Percentiles rank a stretch among this genome's conserved stretches.
Evolutionary conservation across 768 basidiomycete genomes (phyloP).

Genomic region (Obba rivulosa): DNA sequence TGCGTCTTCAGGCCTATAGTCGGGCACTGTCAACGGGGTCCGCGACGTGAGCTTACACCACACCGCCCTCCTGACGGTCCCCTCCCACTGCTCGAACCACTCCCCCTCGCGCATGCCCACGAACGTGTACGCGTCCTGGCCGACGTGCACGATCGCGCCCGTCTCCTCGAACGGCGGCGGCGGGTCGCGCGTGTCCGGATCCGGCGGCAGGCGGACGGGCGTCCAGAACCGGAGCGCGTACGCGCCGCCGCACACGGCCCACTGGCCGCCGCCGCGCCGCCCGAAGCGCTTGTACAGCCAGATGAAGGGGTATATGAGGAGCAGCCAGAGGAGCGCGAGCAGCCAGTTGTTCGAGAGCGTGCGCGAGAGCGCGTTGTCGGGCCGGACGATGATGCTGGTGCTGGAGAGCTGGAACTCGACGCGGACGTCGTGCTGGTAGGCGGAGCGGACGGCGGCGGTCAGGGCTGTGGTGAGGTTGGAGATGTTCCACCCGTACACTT

Average conservation of each 20-base stretch:
- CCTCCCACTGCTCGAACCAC: slow-evolving; percentile 79
- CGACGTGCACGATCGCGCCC: background rate
- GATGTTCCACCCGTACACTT: slow-evolving; percentile 58
- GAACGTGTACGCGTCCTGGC: slow-evolving; percentile 12
- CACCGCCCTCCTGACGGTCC: slow-evolving; percentile 58
- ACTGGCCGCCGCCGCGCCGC: slow-evolving; percentile 60
- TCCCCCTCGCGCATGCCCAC: slow-evolving; percentile 66
- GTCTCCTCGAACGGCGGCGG: slow-evolving; percentile 1
- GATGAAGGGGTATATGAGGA: slow-evolving; percentile 72
- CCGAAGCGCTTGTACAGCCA: slow-evolving; percentile 77
- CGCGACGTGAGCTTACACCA: slow-evolving; percentile 14
- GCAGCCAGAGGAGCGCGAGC: slow-evolving; percentile 60
- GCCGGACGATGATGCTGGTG: slow-evolving; percentile 56
- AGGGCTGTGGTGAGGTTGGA: slow-evolving; percentile 35
- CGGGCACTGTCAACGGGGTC: slow-evolving; percentile 11
- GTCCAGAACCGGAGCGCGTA: slow-evolving; percentile 57
- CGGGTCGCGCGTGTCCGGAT: background rate
- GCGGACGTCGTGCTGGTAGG: slow-evolving; percentile 34
- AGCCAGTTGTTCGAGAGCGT: slow-evolving; percentile 68
- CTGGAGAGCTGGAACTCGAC: slow-evolving; percentile 47
- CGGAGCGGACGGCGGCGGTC: slow-evolving; percentile 32
- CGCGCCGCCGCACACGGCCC: slow-evolving; percentile 73
- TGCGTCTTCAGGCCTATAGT: slow-evolving; percentile 3
- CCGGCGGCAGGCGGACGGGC: slow-evolving; percentile 1
- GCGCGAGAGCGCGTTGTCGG: slow-evolving; percentile 60